Percentiles rank a stretch among this genome's conserved stretches.
Evolutionary conservation across 495 filamentous ascomycete species (phyloP).

Genomic region (Lindgomyces ingoldianus): DNA sequence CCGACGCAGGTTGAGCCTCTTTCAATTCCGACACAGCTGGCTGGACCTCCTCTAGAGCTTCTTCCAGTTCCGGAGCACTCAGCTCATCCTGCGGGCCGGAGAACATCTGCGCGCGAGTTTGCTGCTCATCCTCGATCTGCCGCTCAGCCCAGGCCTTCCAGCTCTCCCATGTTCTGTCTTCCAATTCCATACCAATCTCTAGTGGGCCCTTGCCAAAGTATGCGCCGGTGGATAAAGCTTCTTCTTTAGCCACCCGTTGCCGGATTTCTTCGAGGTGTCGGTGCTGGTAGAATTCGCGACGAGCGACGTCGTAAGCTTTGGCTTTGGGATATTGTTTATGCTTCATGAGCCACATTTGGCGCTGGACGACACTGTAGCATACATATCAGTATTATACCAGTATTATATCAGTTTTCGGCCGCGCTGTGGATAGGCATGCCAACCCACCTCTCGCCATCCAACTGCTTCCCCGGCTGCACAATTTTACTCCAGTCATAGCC

Average conservation of each 20-base stretch:
- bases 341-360: constrained; percentile 81
- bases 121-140: constrained; percentile 52
- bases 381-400: constrained; percentile 3
- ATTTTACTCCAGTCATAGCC: constrained; percentile 77
- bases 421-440: too few species aligned
- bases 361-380: constrained; percentile 80
- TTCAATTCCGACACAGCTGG: constrained; percentile 26
- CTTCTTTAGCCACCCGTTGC: constrained; percentile 80
- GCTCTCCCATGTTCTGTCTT: constrained; percentile 70
- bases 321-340: constrained; percentile 61
- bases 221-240: constrained; percentile 81
- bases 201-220: constrained; percentile 75
- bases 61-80: constrained; percentile 1
- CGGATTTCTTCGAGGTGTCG: constrained; percentile 82
- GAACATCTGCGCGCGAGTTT: constrained; percentile 38
- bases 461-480: constrained; percentile 70
- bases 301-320: constrained; percentile 81
- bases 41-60: constrained; percentile 22
- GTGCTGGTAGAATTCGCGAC: constrained; percentile 85
- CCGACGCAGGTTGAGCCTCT: constrained; percentile 36
- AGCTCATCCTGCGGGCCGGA: constrained; percentile 31
- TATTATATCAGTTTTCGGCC: too few species aligned
- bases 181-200: constrained; percentile 78
- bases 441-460: constrained; percentile 81
- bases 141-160: constrained; percentile 81